Percentiles rank a stretch among this genome's conserved stretches.
phyloP scores from a whole-genome alignment of 768 basidiomycete species.

The Neoboletus magnificus region DNA sequence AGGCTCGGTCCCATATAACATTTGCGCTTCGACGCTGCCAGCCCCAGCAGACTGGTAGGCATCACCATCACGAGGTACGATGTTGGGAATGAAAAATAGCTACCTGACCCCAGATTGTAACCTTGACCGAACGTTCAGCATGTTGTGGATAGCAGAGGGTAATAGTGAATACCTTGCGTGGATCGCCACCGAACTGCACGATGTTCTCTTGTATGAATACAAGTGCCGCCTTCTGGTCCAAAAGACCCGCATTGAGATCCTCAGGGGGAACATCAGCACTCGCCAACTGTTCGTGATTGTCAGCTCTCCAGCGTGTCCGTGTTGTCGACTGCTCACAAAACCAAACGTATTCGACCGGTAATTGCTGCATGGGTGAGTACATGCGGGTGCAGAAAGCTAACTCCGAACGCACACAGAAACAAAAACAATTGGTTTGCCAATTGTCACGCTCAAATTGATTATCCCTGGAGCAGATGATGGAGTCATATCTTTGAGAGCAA shows the following conservation, averaged over 20 bases:
- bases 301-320: background rate
- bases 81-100: background rate
- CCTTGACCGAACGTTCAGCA: conserved; percentile 2
- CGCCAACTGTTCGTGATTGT: conserved; percentile 38
- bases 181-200: conserved; percentile 61
- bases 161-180: conserved; percentile 39
- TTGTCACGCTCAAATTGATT: conserved; percentile 1
- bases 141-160: background rate
- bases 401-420: conserved; percentile 12
- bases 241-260: conserved; percentile 57
- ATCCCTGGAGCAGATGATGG: conserved; percentile 3
- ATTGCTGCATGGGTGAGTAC: conserved; percentile 7
- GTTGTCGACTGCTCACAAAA: conserved; percentile 6
- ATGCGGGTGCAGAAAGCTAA: background rate
- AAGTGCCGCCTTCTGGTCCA: conserved; percentile 58
- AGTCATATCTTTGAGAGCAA: background rate
- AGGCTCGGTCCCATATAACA: conserved; percentile 4
- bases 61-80: background rate
- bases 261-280: conserved; percentile 43
- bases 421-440: conserved; percentile 17
- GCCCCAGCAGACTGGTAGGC: conserved; percentile 15
- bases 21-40: conserved; percentile 15
- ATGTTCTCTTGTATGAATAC: conserved; percentile 65
- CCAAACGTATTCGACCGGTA: conserved; percentile 18
- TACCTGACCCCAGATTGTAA: conserved; percentile 23